Evolutionary conservation across 768 basidiomycete species (phyloP), one percentile per base, ranked within the genome.

Genomic region (Sporobolomyces pararoseus): DNA sequence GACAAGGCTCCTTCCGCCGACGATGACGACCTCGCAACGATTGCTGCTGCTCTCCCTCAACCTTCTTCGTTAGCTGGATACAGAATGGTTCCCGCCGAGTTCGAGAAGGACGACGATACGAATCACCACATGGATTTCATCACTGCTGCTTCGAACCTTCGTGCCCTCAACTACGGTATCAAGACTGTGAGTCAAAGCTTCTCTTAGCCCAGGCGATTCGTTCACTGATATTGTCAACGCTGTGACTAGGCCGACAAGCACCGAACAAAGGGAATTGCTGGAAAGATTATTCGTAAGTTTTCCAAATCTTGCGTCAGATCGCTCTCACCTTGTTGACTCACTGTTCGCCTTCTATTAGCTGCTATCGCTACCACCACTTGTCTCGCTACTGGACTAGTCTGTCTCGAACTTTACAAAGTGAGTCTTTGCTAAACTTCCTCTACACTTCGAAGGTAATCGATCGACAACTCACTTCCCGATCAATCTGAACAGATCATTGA

Each of bases 61-160:
- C 95, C 96, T 0, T 90, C 93, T 3, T 90, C 90, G 23, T 82
- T 99, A 49, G 94, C 89, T 58, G 96, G 96, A n/a, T 99, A 94
- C 82, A 89, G 96, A 63, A 85, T 99, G 55, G 89, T 83, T 60
- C 91, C 95, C 4, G 95, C 94, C 58, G 93, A 96, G 77, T 99
- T 99, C 74, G 96, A 99, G 83, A 99, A 99, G 82, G 96, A 99
- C 77, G 95, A 98, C 76, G 96, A 99, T 78, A 85, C 89, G 59
- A 99, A 99, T 81, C 86, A 90, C 81, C 96, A 99, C 80, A 97
- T 99, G 78, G 96, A 95, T 81, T 97, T 98, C 81, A 95, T 99
- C 81, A 97, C 94, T 42, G 90, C 96, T 12, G 90, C 95, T 10
- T 96, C 72, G 23, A 98, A 99, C 82, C 84, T 97, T 63, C 90